Conservation (phyloP, 371 early-diverging fungal species). For the Actinomortierella ambigua region DNA sequence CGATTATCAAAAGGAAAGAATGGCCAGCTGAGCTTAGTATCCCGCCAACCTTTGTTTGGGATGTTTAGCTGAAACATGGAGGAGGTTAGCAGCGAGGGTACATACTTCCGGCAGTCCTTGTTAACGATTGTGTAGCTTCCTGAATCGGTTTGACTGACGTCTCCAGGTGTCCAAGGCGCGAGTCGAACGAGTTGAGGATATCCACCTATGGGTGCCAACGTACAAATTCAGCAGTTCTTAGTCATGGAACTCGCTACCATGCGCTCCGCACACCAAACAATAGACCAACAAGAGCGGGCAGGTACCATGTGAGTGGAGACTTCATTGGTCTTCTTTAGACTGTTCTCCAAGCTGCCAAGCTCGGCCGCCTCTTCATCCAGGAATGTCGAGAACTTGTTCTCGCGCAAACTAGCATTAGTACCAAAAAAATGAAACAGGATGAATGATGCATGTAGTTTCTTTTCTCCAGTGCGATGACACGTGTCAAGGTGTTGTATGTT, state of each 20-base stretch:
- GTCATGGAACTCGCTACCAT: too few relatives aligned
- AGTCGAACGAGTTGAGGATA: constrained; percentile 85
- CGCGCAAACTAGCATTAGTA: constrained; percentile 17
- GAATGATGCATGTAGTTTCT: neutral
- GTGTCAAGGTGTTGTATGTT: neutral
- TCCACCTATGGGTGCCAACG: constrained; percentile 46
- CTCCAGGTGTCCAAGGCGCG: constrained; percentile 79
- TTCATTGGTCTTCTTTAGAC: constrained; percentile 40
- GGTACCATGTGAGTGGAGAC: constrained; percentile 44
- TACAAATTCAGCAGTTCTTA: too few relatives aligned
- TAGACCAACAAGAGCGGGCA: too few relatives aligned
- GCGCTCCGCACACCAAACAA: too few relatives aligned
- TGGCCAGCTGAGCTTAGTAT: neutral
- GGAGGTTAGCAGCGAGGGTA: neutral
- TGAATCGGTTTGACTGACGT: constrained; percentile 88
- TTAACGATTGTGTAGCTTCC: constrained; percentile 83
- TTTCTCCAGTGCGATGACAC: neutral
- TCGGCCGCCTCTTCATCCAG: constrained; percentile 49
- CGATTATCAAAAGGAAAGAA: neutral
- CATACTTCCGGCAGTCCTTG: constrained; percentile 80
- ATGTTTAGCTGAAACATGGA: neutral
- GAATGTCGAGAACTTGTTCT: constrained; percentile 37
- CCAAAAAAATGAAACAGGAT: neutral
- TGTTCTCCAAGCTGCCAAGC: constrained; percentile 26
- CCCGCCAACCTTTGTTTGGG: neutral